Base-by-base conservation (phyloP, 805 yeast genomes). In the Schizosaccharomyces cryophilus region DNA sequence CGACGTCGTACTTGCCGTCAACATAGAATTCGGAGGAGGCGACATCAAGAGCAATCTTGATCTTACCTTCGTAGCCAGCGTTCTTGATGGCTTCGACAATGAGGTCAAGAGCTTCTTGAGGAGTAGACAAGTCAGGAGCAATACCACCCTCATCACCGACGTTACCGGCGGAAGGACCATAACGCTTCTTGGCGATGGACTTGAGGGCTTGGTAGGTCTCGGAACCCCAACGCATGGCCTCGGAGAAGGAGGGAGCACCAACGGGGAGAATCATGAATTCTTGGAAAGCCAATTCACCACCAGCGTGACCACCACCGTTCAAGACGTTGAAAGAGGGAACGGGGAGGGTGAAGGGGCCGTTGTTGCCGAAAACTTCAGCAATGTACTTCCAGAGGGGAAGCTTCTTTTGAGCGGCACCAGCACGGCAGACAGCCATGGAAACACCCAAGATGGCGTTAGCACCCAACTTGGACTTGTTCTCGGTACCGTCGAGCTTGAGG, bases 101-200 rank as follows among this genome's bases (percentile, higher is more conserved):
- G 75, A 90, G 83, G 79, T 93, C 96, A 68, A 90, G 80, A 70
- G 97, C 98, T 82, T 90, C 97, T 76, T 82, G 86, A 73, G 98
- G 90, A 69, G 96, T 81, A 68, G 84, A 80, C 68, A 93, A 83
- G 77, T 88, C 87, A 77, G 98, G 98, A 71, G 98, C 98, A 80
- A 90, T 96, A 83, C 98, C 98, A 85, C 98, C 98, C 82, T 90
- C 98, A 77, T 90, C 98, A 83, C 98, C 98, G 74, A 90, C 98
- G 80, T 90, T 90, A 78, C 96, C 97, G 71, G 98, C 98, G 66
- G 95, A 84, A 73, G 87, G 84, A 74, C 98, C 98, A 84, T 90
- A 93, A 75, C 78, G 80, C 83, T 87, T 84, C 83, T 87, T 86
- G 75, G 97, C 84, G 71, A 85, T 78, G 67, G 89, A 76, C 81